Evolutionary conservation across 2,329 filamentous ascomycete species (phyloP).

Genomic region (Pseudocercospora fuligena): DNA sequence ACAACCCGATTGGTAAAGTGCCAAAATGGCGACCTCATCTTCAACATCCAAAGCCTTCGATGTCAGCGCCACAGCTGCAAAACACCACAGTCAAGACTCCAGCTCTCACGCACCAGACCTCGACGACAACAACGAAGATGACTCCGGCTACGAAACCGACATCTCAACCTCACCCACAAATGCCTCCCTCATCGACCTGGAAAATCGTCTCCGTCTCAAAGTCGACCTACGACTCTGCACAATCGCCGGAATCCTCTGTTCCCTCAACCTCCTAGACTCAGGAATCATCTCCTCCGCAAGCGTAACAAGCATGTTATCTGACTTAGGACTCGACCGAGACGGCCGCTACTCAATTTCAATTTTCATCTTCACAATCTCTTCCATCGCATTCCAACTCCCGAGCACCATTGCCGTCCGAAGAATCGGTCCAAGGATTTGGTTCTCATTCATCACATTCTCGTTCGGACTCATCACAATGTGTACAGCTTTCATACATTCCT

Average conservation of each 20-base stretch:
- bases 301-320: conserved; percentile 69
- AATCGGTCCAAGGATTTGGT: conserved; percentile 68
- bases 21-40: not conserved
- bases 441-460: conserved; percentile 61
- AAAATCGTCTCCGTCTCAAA: conserved; percentile 62
- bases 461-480: conserved; percentile 71
- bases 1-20: not conserved
- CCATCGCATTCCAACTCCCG: conserved; percentile 70
- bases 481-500: conserved; percentile 69
- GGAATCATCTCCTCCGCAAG: conserved; percentile 72
- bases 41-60: not conserved
- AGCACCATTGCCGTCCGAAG: conserved; percentile 69
- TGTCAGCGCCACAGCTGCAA: not conserved
- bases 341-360: conserved; percentile 72
- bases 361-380: conserved; percentile 73
- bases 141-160: conserved; percentile 1
- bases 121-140: not conserved
- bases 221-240: conserved; percentile 71
- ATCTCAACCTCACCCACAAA: not conserved
- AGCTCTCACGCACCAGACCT: not conserved
- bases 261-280: conserved; percentile 70
- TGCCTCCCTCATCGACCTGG: conserved; percentile 21
- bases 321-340: conserved; percentile 64
- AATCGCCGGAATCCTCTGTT: conserved; percentile 73
- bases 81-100: not conserved